Conservation (phyloP, 441 rosid genomes). For the Croton setiger region DNA sequence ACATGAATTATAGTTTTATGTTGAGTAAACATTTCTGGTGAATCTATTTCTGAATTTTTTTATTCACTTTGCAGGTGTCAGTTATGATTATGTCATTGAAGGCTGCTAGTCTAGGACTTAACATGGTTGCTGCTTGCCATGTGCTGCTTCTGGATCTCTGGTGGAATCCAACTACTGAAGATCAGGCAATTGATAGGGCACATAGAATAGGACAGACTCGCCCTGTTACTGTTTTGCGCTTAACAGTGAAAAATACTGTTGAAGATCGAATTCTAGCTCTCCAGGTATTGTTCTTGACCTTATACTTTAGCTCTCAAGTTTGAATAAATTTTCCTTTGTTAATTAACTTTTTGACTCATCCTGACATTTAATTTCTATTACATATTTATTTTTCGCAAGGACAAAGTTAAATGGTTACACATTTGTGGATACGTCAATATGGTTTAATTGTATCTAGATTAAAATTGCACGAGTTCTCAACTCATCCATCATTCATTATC, state of each 20-base stretch:
- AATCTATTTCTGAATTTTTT: not conserved
- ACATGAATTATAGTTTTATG: not conserved
- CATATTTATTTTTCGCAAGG: not conserved
- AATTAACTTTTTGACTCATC: not conserved
- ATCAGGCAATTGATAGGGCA: conserved; percentile 95
- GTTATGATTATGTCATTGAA: conserved; percentile 95
- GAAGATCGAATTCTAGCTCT: conserved; percentile 88
- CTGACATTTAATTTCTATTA: not conserved
- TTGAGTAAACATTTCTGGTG: not conserved
- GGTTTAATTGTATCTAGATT: not conserved
- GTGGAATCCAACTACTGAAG: conserved; percentile 99
- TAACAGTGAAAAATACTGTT: conserved; percentile 83
- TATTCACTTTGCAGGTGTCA: conserved; percentile 47
- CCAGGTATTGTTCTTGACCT: conserved; percentile 39
- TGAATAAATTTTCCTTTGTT: not conserved
- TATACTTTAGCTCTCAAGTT: not conserved
- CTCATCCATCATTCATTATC: not conserved
- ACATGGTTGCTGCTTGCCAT: conserved; percentile 93
- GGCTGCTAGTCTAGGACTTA: conserved; percentile 94
- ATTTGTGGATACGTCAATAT: not conserved
- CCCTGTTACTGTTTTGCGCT: conserved; percentile 73
- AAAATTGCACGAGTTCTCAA: not conserved
- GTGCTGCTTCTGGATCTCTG: conserved; percentile 84
- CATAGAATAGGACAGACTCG: conserved; percentile 97
- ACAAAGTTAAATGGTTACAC: not conserved